These are phyloP conservation scores for Auricularia cornea DNA, from an alignment of 768 basidiomycete genomes.

Conservation along the genomic window DNA sequence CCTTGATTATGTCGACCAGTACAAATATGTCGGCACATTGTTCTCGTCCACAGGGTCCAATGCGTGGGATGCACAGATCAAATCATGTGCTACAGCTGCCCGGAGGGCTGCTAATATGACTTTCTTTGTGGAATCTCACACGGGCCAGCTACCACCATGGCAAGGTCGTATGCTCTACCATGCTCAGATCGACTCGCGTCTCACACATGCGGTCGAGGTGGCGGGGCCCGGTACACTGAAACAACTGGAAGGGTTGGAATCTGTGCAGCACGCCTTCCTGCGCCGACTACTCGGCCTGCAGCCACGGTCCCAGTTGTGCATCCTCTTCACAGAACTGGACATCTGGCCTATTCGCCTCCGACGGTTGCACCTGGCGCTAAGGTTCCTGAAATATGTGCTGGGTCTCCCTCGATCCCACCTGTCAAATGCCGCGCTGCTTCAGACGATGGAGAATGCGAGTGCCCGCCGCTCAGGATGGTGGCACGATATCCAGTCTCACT, in stretches of 20 bases:
- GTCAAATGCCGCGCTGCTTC: not conserved
- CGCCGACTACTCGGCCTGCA: conserved; percentile 17
- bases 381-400: conserved; percentile 1
- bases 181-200: conserved; percentile 17
- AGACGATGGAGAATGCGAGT: not conserved
- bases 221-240: conserved; percentile 9
- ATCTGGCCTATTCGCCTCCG: conserved; percentile 5
- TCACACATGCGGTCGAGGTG: conserved; percentile 16
- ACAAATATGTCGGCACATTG: conserved; percentile 8
- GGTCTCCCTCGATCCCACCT: not conserved
- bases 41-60: conserved; percentile 3
- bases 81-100: not conserved
- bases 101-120: not conserved
- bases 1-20: not conserved
- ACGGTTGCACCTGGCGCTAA: conserved; percentile 1
- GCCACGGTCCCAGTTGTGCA: conserved; percentile 7
- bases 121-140: not conserved
- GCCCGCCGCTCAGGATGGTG: not conserved
- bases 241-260: conserved; percentile 6
- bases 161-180: conserved; percentile 15
- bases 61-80: not conserved
- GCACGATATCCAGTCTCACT: not conserved
- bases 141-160: conserved; percentile 1
- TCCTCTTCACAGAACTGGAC: conserved; percentile 10
- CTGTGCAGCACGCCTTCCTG: conserved; percentile 12